Percentiles rank a stretch among this genome's conserved stretches.
Evolutionary conservation across 2,329 filamentous ascomycete genomes (phyloP).

Genomic region (Phialophora verrucosa): DNA sequence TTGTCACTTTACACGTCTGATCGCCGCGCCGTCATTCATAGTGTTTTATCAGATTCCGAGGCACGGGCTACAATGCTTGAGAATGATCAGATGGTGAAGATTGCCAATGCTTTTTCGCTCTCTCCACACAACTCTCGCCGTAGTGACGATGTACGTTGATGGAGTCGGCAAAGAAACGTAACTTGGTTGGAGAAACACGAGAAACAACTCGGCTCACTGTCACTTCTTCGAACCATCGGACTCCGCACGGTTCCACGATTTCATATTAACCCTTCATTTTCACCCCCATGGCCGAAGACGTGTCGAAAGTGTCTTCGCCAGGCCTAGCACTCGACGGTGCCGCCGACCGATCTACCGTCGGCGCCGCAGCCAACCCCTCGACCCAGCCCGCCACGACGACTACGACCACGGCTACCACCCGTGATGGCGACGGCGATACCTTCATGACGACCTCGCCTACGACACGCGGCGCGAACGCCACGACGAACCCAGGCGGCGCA

Average conservation of each 20-base stretch:
- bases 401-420: no score
- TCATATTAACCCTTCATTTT: background rate
- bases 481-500: background rate
- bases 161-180: background rate
- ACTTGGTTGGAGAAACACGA: background rate
- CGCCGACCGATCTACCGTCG: background rate
- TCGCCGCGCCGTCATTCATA: background rate
- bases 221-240: background rate
- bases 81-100: background rate
- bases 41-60: background rate
- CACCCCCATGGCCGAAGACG: constrained; percentile 21
- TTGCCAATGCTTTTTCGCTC: background rate
- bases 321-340: background rate
- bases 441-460: constrained; percentile 16
- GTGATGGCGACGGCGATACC: constrained; percentile 16
- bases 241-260: background rate
- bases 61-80: background rate
- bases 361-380: constrained; percentile 4
- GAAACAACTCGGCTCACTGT: background rate
- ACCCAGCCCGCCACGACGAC: background rate
- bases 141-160: background rate
- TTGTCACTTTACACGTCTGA: constrained; percentile 46
- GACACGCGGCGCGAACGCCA: background rate
- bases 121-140: background rate
- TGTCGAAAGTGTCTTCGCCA: constrained; percentile 5